Evolutionary conservation across 331 rosid genomes (phyloP).

Genomic region (Acacia pycnantha): DNA sequence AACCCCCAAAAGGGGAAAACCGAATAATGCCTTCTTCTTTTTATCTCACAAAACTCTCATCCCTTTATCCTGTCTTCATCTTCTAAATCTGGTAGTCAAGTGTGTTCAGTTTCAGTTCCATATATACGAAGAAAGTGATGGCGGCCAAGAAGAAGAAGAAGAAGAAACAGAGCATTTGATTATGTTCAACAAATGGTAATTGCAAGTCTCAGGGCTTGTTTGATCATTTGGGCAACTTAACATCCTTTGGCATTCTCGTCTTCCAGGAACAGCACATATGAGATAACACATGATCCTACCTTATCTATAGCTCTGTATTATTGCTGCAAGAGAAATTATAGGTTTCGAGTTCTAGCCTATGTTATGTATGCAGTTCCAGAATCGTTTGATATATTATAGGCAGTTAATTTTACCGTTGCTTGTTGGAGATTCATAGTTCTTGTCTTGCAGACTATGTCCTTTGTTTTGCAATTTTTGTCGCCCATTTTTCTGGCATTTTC

Average conservation of each 20-base stretch:
- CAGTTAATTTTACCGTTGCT: conserved; percentile 8
- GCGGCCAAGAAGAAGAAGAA: conserved; percentile 22
- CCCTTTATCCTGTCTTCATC: conserved; percentile 15
- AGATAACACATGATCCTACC: conserved; percentile 15
- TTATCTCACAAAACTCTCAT: conserved; percentile 14
- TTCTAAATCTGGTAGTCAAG: background rate
- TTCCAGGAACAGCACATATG: background rate
- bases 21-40: background rate
- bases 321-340: background rate
- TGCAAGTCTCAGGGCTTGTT: conserved; percentile 32
- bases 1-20: background rate
- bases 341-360: conserved; percentile 9
- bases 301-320: background rate
- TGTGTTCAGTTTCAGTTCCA: background rate
- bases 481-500: background rate
- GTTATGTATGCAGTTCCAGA: conserved; percentile 14
- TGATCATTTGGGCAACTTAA: conserved; percentile 49
- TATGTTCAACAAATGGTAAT: conserved; percentile 22
- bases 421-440: conserved; percentile 11
- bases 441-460: background rate
- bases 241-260: conserved; percentile 50
- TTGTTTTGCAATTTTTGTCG: conserved; percentile 6
- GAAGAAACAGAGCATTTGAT: conserved; percentile 21
- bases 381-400: background rate
- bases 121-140: conserved; percentile 16